These are phyloP conservation scores for Pyrenochaeta sp. DNA, from an alignment of 2,329 filamentous ascomycete genomes.

Conservation along the genomic window DNA sequence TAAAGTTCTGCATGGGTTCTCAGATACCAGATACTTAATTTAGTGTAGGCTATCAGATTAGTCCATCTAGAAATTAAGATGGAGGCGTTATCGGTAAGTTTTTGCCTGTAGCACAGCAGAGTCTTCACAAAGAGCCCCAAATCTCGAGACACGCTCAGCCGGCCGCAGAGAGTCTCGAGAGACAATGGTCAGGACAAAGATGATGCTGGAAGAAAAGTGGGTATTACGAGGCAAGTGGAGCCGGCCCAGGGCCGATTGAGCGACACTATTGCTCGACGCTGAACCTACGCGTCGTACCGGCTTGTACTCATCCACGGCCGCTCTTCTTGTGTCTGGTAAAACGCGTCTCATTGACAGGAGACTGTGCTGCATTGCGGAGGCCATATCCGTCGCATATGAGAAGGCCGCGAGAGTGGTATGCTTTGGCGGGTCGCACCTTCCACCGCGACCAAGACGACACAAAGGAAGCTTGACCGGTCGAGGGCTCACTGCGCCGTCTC, in stretches of 20 bases:
- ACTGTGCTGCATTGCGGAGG: background rate
- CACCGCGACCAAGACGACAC: background rate
- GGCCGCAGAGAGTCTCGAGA: background rate
- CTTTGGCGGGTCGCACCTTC: too few species aligned
- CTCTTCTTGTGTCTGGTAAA: background rate
- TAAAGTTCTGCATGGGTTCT: background rate
- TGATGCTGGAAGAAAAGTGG: background rate
- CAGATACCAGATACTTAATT: background rate
- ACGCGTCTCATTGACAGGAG: background rate
- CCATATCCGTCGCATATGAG: background rate
- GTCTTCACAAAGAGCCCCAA: background rate
- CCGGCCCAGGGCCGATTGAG: background rate
- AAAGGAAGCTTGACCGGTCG: background rate
- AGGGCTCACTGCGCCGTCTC: background rate
- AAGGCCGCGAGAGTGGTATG: too few species aligned
- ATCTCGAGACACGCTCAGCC: background rate
- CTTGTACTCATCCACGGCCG: background rate
- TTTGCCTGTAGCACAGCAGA: background rate
- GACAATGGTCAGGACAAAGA: background rate
- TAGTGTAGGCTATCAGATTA: background rate
- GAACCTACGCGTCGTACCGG: background rate
- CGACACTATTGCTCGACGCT: background rate
- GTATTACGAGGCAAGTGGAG: background rate
- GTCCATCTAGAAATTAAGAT: background rate
- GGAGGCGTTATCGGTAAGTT: background rate